Percentiles rank a stretch among this genome's conserved stretches.
phyloP scores from a whole-genome alignment of 2,329 filamentous ascomycete genomes.

The Colletotrichum theobromicola region DNA sequence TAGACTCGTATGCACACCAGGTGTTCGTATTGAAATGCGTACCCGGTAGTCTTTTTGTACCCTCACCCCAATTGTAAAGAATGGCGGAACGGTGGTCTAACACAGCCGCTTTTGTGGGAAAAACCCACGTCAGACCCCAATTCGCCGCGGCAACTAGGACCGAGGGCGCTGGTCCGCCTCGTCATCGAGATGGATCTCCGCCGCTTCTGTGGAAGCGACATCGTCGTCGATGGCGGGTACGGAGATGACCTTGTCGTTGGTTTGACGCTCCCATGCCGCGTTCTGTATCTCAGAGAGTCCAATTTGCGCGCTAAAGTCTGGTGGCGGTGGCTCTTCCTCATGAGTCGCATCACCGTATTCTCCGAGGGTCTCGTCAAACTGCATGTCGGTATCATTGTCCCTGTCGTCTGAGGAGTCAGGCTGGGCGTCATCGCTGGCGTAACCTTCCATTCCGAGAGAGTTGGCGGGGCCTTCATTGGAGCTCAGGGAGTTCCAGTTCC shows the following conservation, averaged over 20 bases:
- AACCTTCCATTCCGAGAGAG: constrained; percentile 37
- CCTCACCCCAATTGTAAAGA: not conserved
- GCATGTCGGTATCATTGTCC: constrained; percentile 29
- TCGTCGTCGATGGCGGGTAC: constrained; percentile 42
- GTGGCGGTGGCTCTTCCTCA: constrained; percentile 27
- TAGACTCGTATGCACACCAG: not conserved
- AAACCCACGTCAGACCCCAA: not conserved
- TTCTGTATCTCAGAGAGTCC: constrained; percentile 34
- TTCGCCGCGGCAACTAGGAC: not conserved
- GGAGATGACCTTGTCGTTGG: constrained; percentile 39
- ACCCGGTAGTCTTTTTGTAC: not conserved
- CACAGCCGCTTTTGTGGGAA: not conserved
- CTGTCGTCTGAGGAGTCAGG: constrained; percentile 40
- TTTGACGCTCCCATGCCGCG: constrained; percentile 37
- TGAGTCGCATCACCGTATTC: not conserved
- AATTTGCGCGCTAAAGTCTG: constrained; percentile 23
- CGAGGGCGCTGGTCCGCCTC: constrained; percentile 30
- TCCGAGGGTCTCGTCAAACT: constrained; percentile 20
- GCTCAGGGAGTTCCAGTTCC: constrained; percentile 51
- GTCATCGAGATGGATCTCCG: constrained; percentile 55
- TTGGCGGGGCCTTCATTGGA: constrained; percentile 32
- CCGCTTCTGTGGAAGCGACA: constrained; percentile 47
- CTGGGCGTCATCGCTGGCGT: constrained; percentile 49
- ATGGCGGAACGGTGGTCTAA: not conserved
- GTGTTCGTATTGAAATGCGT: not conserved